Base-by-base conservation (phyloP, 306 rosid species). In the Lablab purpureus region DNA sequence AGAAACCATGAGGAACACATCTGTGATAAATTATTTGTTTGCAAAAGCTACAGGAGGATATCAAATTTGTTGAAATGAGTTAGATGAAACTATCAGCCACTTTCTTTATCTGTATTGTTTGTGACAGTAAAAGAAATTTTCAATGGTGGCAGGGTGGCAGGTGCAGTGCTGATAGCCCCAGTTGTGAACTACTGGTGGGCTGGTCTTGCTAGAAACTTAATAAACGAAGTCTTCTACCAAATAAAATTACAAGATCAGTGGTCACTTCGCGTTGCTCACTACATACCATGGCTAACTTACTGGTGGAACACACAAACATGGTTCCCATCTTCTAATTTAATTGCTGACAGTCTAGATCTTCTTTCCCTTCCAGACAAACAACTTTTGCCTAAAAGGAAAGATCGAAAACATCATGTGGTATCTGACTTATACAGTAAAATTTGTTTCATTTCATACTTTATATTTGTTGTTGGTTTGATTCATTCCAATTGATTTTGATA, bases 241-340 rank as follows among this genome's bases (percentile, higher is more conserved):
- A 60, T 65, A 51, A 78, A 62, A 60, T 76, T 19, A 28, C 88
- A 14, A 66, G 99, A 94, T 74, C 97, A 85, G 64, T 94, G 93
- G 97, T 74, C 90, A n/a, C 6, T 86, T 55, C 88, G 97, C 72
- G 91, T 94, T 30, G 84, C 89, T 73, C 97, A 91, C 87, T 83
- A 92, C 75, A 43, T 71, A 2, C 97, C 99, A 2, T 92, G 95
- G 97, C 93, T 94, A 64, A 91, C 97, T 32, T 86, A 92, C 77
- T 91, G 94, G 93, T 92, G 99, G 99, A 89, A 91, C 81, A 91
- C 97, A 46, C 94, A 92, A 80, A 91, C 46, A 82, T 92, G 92
- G 95, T 91, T 94, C 81, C 97, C 97, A 0, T 2, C 64, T 25
- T 11, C 5, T 47, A 82, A 71, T 59, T n/a, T 47, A 5, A 25